Evolutionary conservation across 1,284 basidiomycete species (phyloP).

Genomic region (Ceratobasidium papillatum): DNA sequence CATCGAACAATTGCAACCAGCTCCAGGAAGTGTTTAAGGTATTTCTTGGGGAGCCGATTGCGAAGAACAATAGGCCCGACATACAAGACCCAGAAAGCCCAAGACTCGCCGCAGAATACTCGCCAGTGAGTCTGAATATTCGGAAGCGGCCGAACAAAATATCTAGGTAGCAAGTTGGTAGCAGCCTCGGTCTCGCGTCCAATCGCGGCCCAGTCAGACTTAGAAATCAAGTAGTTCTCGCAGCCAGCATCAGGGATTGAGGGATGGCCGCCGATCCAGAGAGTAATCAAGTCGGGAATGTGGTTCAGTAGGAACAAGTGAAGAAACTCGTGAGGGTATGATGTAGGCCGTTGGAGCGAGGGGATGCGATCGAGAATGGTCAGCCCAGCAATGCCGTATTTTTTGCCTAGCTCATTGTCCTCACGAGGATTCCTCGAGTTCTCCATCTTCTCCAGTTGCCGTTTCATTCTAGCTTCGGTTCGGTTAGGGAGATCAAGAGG

Average conservation of each 20-base stretch:
- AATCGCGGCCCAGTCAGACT: slow-evolving; percentile 44
- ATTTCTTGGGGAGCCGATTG: too few species aligned
- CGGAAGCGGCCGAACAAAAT: slow-evolving; percentile 48
- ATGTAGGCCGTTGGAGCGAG: slow-evolving; percentile 32
- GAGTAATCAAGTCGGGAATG: slow-evolving; percentile 10
- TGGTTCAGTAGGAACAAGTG: slow-evolving; percentile 44
- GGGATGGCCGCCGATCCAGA: slow-evolving; percentile 39
- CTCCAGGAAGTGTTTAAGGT: too few species aligned
- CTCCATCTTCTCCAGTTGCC: too few species aligned
- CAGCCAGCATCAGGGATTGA: neutral
- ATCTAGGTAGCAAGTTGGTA: slow-evolving; percentile 49
- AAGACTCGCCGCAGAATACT: slow-evolving; percentile 52
- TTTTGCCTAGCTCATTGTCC: too few species aligned
- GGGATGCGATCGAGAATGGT: slow-evolving; percentile 29
- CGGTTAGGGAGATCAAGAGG: too few species aligned
- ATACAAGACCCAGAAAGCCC: slow-evolving; percentile 55
- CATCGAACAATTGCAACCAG: too few species aligned
- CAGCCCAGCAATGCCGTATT: slow-evolving; percentile 37
- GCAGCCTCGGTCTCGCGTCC: slow-evolving; percentile 49
- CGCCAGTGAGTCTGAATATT: slow-evolving; percentile 49
- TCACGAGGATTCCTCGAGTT: too few species aligned
- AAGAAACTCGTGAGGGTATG: slow-evolving; percentile 44
- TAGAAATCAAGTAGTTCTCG: slow-evolving; percentile 5
- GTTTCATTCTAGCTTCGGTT: too few species aligned
- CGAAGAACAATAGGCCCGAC: too few species aligned